phyloP scores from a whole-genome alignment of 129 eudicot species.

The Oenanthe sinensis region DNA sequence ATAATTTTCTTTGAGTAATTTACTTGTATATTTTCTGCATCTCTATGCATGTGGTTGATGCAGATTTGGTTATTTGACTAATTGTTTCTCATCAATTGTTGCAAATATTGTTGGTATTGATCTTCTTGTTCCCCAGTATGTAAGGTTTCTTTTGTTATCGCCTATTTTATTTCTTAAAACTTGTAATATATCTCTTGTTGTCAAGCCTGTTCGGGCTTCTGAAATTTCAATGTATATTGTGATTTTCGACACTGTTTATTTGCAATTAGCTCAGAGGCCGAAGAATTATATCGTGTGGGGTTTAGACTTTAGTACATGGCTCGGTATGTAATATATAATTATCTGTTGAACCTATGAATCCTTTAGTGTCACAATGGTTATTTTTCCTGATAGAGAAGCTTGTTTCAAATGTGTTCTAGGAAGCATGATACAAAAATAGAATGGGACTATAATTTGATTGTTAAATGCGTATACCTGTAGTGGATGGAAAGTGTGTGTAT shows the following conservation, averaged over 20 bases:
- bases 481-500: slow-evolving; percentile 18
- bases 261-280: background rate
- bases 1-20: slow-evolving; percentile 1
- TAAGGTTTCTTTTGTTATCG: background rate
- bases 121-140: background rate
- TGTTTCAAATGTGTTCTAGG: background rate
- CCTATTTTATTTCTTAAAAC: background rate
- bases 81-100: background rate
- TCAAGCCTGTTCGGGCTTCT: background rate
- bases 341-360: background rate
- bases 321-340: background rate
- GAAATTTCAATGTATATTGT: background rate
- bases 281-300: background rate
- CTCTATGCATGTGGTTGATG: background rate
- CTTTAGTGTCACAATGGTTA: background rate
- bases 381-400: background rate
- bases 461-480: slow-evolving; percentile 15
- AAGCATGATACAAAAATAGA: background rate
- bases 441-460: background rate
- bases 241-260: background rate
- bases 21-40: background rate
- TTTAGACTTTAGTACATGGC: background rate
- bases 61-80: background rate
- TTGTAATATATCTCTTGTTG: background rate
- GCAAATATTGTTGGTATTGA: background rate